Evolutionary conservation across 176 grass and related monocot species (phyloP).

Genomic region (Zoysia pacifica): DNA sequence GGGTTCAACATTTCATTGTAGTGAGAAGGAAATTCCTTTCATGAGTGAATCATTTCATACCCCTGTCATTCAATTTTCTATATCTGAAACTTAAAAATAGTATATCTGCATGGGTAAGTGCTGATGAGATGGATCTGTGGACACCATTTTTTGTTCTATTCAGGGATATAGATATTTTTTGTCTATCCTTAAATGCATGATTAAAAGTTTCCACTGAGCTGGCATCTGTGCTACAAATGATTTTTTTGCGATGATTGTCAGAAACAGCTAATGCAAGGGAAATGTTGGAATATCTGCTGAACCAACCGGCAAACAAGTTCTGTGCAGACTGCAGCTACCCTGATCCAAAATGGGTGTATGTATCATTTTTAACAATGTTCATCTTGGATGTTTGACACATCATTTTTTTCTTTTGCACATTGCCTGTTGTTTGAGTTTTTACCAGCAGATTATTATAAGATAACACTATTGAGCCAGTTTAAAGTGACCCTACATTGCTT

Average conservation of each 20-base stretch:
- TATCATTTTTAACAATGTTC: not conserved
- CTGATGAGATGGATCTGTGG: not conserved
- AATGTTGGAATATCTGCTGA: slow-evolving; percentile 70
- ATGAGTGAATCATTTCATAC: not conserved
- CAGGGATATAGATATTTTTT: not conserved
- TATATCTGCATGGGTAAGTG: not conserved
- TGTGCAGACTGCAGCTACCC: slow-evolving; percentile 80
- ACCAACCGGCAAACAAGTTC: slow-evolving; percentile 68
- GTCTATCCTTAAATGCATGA: not conserved
- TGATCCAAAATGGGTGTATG: slow-evolving; percentile 98
- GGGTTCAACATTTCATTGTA: slow-evolving; percentile 1
- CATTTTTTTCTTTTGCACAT: not conserved
- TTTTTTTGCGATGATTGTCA: not conserved
- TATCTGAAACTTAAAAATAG: not conserved
- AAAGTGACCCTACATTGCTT: not conserved
- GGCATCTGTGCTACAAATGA: not conserved
- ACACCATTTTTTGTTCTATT: slow-evolving; percentile 4
- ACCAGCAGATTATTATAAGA: not conserved
- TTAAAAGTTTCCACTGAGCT: not conserved
- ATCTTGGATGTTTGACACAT: not conserved
- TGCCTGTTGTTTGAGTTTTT: not conserved
- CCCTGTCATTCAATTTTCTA: not conserved
- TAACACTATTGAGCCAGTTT: not conserved
- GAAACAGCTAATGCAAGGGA: slow-evolving; percentile 36
- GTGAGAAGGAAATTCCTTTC: not conserved